These are phyloP conservation scores for Aspergillus taichungensis DNA, from an alignment of 495 filamentous ascomycete genomes.

Conservation along the genomic window DNA sequence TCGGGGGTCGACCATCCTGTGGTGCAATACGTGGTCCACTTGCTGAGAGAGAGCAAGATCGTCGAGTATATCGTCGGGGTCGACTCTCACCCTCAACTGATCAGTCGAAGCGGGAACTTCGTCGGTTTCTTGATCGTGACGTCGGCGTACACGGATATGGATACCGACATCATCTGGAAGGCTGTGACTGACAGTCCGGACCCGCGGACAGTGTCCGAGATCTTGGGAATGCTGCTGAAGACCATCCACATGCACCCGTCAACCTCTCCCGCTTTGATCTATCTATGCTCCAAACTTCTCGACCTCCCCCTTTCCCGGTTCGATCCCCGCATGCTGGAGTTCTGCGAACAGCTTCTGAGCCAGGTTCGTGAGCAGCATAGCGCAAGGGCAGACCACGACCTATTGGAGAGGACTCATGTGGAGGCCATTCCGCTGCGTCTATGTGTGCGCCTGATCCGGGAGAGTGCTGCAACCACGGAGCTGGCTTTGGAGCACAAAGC, in stretches of 20 bases:
- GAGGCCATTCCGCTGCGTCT: conserved; percentile 32
- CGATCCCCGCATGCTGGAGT: conserved; percentile 45
- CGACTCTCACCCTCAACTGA: conserved; percentile 87
- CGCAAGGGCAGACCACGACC: conserved; percentile 11
- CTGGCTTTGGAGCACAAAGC: conserved; percentile 32
- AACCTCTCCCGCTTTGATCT: conserved; percentile 44
- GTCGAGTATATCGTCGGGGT: conserved; percentile 83
- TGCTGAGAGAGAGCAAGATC: conserved; percentile 55
- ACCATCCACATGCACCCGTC: conserved; percentile 50
- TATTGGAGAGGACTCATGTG: conserved; percentile 15
- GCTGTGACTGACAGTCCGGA: conserved; percentile 76
- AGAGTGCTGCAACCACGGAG: conserved; percentile 41
- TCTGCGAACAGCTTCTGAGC: conserved; percentile 32
- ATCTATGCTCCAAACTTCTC: conserved; percentile 66
- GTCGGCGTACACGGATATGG: conserved; percentile 54
- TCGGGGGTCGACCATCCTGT: conserved; percentile 37
- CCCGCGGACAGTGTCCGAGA: conserved; percentile 70
- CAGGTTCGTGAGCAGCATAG: conserved; percentile 25
- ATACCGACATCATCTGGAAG: conserved; percentile 79
- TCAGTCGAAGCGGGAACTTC: conserved; percentile 70
- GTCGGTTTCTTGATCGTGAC: conserved; percentile 85
- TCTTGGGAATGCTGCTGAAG: conserved; percentile 62
- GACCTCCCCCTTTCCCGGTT: conserved; percentile 56
- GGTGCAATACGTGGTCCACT: conserved; percentile 55
- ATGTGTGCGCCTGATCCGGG: conserved; percentile 61